A percentile compares a stretch with the other conserved stretches of the same genome.
Conservation (phyloP, 2,329 filamentous ascomycete genomes). For the Aspergillus fructus region DNA sequence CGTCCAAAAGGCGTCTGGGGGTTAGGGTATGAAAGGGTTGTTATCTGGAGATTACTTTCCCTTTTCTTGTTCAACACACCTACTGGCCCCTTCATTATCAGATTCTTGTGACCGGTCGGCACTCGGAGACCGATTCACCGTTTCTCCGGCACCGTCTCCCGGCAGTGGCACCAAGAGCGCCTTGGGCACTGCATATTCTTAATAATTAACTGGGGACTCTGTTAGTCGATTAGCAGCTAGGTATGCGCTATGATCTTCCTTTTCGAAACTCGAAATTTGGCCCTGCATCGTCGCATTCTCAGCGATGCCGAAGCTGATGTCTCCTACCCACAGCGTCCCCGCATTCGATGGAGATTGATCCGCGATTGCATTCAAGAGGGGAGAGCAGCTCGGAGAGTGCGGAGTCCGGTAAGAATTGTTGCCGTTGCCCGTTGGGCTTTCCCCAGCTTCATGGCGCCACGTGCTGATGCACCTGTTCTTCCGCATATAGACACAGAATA, state of each 20-base stretch:
- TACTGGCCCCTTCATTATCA: neutral
- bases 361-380: slow-evolving; percentile 26
- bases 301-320: slow-evolving; percentile 12
- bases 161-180: slow-evolving; percentile 8
- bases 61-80: neutral
- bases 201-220: neutral
- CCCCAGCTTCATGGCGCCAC: slow-evolving; percentile 6
- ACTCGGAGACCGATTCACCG: slow-evolving; percentile 6
- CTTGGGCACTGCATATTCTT: slow-evolving; percentile 16
- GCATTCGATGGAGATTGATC: slow-evolving; percentile 35
- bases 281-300: neutral
- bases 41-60: neutral
- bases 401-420: neutral
- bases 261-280: neutral
- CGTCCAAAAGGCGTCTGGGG: slow-evolving; percentile 5
- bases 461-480: slow-evolving; percentile 1
- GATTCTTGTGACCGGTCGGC: slow-evolving; percentile 1
- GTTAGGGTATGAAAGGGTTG: neutral
- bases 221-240: neutral
- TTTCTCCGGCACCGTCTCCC: neutral
- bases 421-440: slow-evolving; percentile 5
- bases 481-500: slow-evolving; percentile 22
- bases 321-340: slow-evolving; percentile 12
- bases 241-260: neutral
- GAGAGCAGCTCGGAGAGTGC: slow-evolving; percentile 17